Percentiles rank a stretch among this genome's conserved stretches.
These are phyloP conservation scores for Glycine soja DNA, from an alignment of 306 rosid species.

Conservation along the genomic window DNA sequence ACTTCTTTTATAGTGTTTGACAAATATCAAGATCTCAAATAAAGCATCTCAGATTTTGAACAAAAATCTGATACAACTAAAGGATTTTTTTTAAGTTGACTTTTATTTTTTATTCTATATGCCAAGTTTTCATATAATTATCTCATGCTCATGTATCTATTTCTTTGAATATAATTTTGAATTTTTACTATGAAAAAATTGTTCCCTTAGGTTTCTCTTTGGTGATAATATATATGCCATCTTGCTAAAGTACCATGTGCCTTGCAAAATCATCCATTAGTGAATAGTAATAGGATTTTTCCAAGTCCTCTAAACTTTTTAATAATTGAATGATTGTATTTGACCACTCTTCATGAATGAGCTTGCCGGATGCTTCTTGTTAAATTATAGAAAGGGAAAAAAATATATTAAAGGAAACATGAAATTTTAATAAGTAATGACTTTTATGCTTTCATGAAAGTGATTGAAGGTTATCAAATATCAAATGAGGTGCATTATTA, in stretches of 20 bases:
- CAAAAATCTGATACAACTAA: background rate
- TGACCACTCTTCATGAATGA: background rate
- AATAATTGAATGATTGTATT: background rate
- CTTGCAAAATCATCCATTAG: background rate
- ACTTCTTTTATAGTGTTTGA: conserved; percentile 1
- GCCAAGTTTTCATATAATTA: background rate
- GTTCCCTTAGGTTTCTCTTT: conserved; percentile 23
- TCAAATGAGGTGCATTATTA: background rate
- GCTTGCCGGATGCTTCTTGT: conserved; percentile 8
- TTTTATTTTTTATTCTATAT: conserved; percentile 8
- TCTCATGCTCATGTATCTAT: background rate
- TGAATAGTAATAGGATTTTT: background rate
- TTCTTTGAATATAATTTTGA: conserved; percentile 1
- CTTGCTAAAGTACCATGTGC: background rate
- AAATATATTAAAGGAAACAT: conserved; percentile 4
- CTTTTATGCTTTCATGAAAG: conserved; percentile 13
- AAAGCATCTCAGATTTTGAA: background rate
- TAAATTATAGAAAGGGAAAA: background rate
- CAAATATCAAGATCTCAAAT: conserved; percentile 19
- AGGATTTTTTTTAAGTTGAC: background rate
- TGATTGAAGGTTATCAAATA: conserved; percentile 4
- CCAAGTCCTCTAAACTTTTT: background rate
- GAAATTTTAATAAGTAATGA: conserved; percentile 23
- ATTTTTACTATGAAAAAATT: background rate
- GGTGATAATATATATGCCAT: background rate